Base-by-base conservation (phyloP, 2,329 filamentous ascomycete genomes). In the Parastagonospora nodorum region DNA sequence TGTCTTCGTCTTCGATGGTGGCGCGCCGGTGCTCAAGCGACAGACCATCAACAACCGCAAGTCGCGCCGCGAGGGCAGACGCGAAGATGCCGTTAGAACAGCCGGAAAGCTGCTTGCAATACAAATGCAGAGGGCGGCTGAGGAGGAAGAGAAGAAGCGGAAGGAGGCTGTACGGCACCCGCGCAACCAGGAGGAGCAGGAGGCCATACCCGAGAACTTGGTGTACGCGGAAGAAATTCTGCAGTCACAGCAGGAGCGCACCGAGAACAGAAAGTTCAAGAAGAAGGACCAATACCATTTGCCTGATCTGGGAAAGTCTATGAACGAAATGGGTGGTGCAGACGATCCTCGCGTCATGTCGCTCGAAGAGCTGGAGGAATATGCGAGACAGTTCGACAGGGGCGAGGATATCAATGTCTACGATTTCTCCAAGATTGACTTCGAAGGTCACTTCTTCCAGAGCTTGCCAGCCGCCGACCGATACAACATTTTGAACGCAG, bases 371-470 rank as follows among this genome's bases (percentile, higher is more conserved):
- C 77, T 99, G 51, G 91, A 97, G 74, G 88, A 93, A 60, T 99
- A 99, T 70, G 93, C 95, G 2, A 82, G 88, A 44, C 92, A 97
- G 58, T 97, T 97, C 66, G 85, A 97, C 65, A 86, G 85, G 53
- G 94, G 94, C 47, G 92, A 97, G 74, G 93, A 97, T 70, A 88
- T 97, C 70, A 80, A 80, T 51, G 76, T 81, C 5, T 97, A 97
- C 74, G 93, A 97, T 75, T 99, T 99, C 69, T 95, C 90, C 68
- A 97, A 97, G 75, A 99, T 99, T 63, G 94, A 99, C 69, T 99
- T 97, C 66, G 89, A 97, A 60, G 90, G 92, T 60, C 86, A 93
- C 10, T 99, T 99, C 75, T 99, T 99, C 77, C 85, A 89, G 71
- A 96, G 91, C 69, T 75, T 99, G 50, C 94, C 95, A 0, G 82